Evolutionary conservation across 192 early-diverging fungal genomes (phyloP), one percentile per base, ranked within the genome.

Genomic region (Backusella sp.): DNA sequence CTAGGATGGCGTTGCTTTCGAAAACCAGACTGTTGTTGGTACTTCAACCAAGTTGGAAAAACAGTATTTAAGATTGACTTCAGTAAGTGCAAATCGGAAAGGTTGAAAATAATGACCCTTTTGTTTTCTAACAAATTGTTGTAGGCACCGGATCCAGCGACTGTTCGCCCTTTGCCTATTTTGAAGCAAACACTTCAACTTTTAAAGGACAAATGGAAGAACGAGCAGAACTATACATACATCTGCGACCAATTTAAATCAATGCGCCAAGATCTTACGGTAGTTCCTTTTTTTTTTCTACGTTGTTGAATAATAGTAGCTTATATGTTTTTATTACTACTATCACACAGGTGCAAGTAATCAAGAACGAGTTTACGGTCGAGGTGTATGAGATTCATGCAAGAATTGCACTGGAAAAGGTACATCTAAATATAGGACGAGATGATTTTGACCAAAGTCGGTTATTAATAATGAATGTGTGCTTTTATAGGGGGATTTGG

Each of bases 221-320:
- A 85, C 53, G 93, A 98, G 21, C 86, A 86, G 72, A 95, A 99
- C 79, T 99, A 99, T 77, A 90, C 95, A 6, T 99, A 96, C 78
- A 95, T 97, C 39, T 97, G 97, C 80, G 95, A 98, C 80, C 97
- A 99, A 77, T 93, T 99, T 78, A 99, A 99, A 83, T 93, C 92
- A 68, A 74, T 99, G 73, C 91, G 97, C 9, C 97, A 99, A 74
- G 97, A 99, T 77, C 84, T 99, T 76, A 97, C 96, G 11, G 97
- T 95, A 81, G 74, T 81, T 79, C 2, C n/a, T 62, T 12, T 26
- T 28, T 3, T 32, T 2, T 32, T 2, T 32, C 30, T 32, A 32
- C 23, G 14, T 26, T 59, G 28, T 59, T 28, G 23, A 59, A 46
- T 19, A 35, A 19, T 15, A 19, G 52, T 34, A 68, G n/a, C 65